These are phyloP conservation scores for Diospyros kaki DNA, from an alignment of 148 eudicot species.

Conservation along the genomic window DNA sequence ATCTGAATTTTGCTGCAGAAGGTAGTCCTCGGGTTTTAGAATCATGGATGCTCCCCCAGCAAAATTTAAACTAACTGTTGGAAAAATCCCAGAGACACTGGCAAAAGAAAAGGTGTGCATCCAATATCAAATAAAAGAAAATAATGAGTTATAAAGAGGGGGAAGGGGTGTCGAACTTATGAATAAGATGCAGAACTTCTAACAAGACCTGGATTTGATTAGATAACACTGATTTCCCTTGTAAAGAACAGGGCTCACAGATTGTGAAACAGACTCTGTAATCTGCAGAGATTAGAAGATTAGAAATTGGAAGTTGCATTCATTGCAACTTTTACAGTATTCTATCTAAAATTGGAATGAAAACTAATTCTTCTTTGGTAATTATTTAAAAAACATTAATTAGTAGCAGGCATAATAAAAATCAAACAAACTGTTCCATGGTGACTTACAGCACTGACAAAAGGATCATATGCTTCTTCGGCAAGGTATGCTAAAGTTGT, in stretches of 20 bases:
- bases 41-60: constrained; percentile 77
- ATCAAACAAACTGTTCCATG: not conserved
- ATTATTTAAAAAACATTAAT: not conserved
- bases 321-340: too few species aligned
- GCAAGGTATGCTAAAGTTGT: constrained; percentile 94
- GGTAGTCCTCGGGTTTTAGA: constrained; percentile 73
- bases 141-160: not conserved
- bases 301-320: not conserved
- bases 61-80: constrained; percentile 67
- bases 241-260: constrained; percentile 56
- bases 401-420: not conserved
- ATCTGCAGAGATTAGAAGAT: constrained; percentile 38
- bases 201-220: constrained; percentile 60
- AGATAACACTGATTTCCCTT: constrained; percentile 73
- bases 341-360: too few species aligned
- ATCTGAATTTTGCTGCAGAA: constrained; percentile 73
- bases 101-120: constrained; percentile 8
- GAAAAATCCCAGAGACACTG: constrained; percentile 70
- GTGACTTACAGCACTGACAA: constrained; percentile 71
- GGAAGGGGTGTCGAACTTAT: not conserved
- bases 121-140: not conserved
- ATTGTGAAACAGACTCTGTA: constrained; percentile 49
- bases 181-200: not conserved
- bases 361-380: not conserved
- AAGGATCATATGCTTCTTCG: constrained; percentile 81